phyloP scores from a whole-genome alignment of 345 rosid genomes.

The Boechera divaricarpa region DNA sequence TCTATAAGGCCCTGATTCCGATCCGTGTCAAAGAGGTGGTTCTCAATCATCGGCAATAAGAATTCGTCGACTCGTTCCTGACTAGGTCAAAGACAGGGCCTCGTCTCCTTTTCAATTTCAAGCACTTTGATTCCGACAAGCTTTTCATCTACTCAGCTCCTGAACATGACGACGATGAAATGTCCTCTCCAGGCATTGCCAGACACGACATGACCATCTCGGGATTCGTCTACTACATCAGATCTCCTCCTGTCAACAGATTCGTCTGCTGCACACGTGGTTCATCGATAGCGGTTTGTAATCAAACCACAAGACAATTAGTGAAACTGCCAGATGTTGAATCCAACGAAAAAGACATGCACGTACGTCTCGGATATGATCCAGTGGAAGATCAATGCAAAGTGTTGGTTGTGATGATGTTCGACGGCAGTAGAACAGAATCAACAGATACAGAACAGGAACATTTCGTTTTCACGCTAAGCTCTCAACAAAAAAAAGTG shows the following conservation, averaged over 20 bases:
- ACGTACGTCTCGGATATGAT: slow-evolving; percentile 30
- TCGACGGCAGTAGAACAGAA: background rate
- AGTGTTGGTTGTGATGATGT: slow-evolving; percentile 25
- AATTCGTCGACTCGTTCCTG: background rate
- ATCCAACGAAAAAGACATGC: background rate
- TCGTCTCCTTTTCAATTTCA: slow-evolving; percentile 12
- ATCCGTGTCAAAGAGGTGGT: slow-evolving; percentile 9
- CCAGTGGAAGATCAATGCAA: slow-evolving; percentile 7
- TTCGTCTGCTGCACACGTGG: slow-evolving; percentile 7
- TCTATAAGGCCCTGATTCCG: background rate
- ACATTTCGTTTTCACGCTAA: background rate
- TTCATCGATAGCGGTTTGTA: slow-evolving; percentile 12
- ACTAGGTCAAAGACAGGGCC: slow-evolving; percentile 10
- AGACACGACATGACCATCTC: slow-evolving; percentile 33
- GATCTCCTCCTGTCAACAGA: slow-evolving; percentile 14
- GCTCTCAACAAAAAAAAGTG: background rate
- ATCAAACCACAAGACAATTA: slow-evolving; percentile 13
- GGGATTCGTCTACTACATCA: background rate
- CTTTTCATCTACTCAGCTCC: slow-evolving; percentile 17
- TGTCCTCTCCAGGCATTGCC: background rate
- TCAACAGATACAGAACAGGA: background rate
- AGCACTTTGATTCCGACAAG: background rate
- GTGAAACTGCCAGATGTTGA: background rate
- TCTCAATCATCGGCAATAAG: background rate
- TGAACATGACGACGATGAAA: background rate